Base-by-base conservation (phyloP, 129 eudicot species). In the Centaurea solstitialis region DNA sequence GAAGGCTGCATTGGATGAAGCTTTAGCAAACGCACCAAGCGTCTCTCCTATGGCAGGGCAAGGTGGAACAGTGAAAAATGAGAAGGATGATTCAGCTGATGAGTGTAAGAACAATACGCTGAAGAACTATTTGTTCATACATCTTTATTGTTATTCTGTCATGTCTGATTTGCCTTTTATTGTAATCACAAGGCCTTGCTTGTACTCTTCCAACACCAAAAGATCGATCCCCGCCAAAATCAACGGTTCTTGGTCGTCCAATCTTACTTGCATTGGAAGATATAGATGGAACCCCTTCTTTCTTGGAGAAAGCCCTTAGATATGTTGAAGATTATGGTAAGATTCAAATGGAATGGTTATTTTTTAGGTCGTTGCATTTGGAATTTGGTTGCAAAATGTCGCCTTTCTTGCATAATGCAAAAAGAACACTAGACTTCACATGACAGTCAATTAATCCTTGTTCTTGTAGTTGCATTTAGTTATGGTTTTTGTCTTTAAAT, bases 221-320 rank as follows among this genome's bases (percentile, higher is more conserved):
- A 66, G 97, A 90, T 22, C 84, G 62, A 73, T 83, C 87, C 64
- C 87, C 85, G 23, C 89, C 24, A 61, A 92, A 89, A 76, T 87
- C 93, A 15, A 50, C 73, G 83, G 94, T 95, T 69, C 85, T 93
- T 84, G 99, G 99, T 37, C 87, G 99, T 37, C 99, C 99, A 45
- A 73, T 92, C 80, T 88, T 95, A 85, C 94, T 92, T 87, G 99
- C 99, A 75, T 79, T 95, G 85, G 99, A 95, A 90, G 98, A 95
- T 78, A 82, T 79, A 45, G 99, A 95, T 76, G 99, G 99, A 79
- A 87, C 97, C 71, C 99, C 98, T 69, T 92, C 99, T 77, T 95
- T 95, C 85, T 61, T 95, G 88, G 99, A 95, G 82, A 95, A 95
- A 85, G 94, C 98, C 73, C 98, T 95, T 66, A 89, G 86, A 87